Conservation (phyloP, 2,329 filamentous ascomycete species). For the Colletotrichum tropicicola region DNA sequence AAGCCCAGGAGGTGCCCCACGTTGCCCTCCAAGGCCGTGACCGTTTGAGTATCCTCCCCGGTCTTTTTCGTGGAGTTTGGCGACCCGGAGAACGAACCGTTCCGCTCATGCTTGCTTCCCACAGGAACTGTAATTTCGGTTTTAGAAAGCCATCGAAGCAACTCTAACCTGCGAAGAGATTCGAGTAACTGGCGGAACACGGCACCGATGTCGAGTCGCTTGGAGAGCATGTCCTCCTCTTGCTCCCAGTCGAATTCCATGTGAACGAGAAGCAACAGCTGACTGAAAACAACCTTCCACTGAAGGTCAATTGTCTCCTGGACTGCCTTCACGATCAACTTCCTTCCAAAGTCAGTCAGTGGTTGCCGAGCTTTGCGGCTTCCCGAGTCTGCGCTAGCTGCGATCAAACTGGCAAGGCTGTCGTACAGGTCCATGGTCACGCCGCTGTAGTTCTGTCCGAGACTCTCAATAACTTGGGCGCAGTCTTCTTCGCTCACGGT, state of each 20-base stretch:
- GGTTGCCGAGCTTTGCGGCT: constrained; percentile 57
- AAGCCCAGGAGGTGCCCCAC: constrained; percentile 72
- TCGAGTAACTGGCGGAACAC: constrained; percentile 76
- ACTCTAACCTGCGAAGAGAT: constrained; percentile 77
- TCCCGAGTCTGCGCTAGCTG: constrained; percentile 50
- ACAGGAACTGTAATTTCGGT: constrained; percentile 64
- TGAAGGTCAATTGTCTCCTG: constrained; percentile 81
- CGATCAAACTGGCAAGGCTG: constrained; percentile 58
- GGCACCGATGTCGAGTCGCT: constrained; percentile 70
- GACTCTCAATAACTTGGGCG: constrained; percentile 70
- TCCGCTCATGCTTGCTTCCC: constrained; percentile 48
- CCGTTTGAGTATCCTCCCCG: constrained; percentile 54
- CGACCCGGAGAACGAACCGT: constrained; percentile 42
- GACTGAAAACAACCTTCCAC: constrained; percentile 79
- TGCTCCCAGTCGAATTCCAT: constrained; percentile 85
- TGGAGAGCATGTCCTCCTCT: constrained; percentile 71
- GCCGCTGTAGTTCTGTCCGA: constrained; percentile 72
- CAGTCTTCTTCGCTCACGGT: constrained; percentile 86
- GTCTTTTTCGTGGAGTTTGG: constrained; percentile 48
- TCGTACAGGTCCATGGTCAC: constrained; percentile 65
- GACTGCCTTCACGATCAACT: constrained; percentile 77
- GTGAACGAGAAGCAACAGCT: constrained; percentile 84
- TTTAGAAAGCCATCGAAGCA: constrained; percentile 75
- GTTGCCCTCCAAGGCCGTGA: constrained; percentile 68
- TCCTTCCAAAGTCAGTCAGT: constrained; percentile 80